Evolutionary conservation across 1,284 basidiomycete genomes (phyloP), one percentile per base, ranked within the genome.

Genomic region (Trametes pubescens): DNA sequence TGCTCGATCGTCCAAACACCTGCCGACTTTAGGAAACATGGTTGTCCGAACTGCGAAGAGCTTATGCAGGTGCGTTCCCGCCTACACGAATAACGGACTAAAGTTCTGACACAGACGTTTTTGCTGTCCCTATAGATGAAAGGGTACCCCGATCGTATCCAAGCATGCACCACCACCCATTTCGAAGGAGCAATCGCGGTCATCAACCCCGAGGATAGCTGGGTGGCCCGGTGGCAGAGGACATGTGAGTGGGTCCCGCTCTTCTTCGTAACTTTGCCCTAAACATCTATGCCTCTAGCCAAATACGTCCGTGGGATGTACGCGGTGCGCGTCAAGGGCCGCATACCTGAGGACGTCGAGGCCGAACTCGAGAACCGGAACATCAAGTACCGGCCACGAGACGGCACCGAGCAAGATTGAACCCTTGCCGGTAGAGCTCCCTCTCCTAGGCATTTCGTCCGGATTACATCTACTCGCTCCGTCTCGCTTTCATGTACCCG

Each of bases 31-130:
- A 82, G 91, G 58, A 88, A 87, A 68, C 81, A 84, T 49, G 97
- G 97, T 3, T 99, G 97, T 75, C 97, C 97, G 43, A 99, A 99
- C 75, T 99, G 97, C 77, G 97, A 99, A 73, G 93, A 97, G 72
- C 85, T 97, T 69, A 87, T 99, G 76, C 92, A 96, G 82, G 97
- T 96, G 52, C 57, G 80, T 57, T 24, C 11, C 13, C 4, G 14
- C 37, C 4, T 3, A 16, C 37, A 16, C 37, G 14, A 38, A 16
- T 38, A 38, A 16, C 37, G 37, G 14, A 38, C 2, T 5, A 11
- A 38, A 16, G 37, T 13, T 38, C 37, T 38, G 14, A 38, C 37
- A 38, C 10, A 8, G 68, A 24, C 18, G 9, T 18, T 4, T 16
- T 34, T 35, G 47, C 37, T 26, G 26, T 10, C 4, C 21, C 1